phyloP scores from a whole-genome alignment of 2,329 filamentous ascomycete species.

The Cladosporium sp. region DNA sequence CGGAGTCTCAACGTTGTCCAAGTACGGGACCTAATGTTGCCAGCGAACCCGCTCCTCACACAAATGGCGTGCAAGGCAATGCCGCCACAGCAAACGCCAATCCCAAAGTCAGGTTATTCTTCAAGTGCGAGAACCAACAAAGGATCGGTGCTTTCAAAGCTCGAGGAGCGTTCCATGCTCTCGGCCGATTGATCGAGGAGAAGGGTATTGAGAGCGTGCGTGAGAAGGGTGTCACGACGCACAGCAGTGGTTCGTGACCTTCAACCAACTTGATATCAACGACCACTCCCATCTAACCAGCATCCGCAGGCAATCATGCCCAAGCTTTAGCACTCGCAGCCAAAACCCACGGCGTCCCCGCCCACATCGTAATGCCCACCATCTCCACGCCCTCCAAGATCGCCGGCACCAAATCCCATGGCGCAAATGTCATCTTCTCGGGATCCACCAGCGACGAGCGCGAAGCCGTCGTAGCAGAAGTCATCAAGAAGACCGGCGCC shows the following conservation, averaged over 20 bases:
- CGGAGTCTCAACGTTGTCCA: conserved; percentile 49
- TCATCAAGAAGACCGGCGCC: conserved; percentile 71
- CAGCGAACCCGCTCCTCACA: conserved; percentile 19
- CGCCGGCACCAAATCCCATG: conserved; percentile 74
- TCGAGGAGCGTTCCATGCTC: conserved; percentile 83
- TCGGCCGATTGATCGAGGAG: conserved; percentile 67
- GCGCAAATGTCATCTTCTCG: conserved; percentile 74
- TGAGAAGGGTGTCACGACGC: conserved; percentile 75
- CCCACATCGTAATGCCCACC: conserved; percentile 84
- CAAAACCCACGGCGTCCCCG: conserved; percentile 69
- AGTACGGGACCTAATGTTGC: conserved; percentile 14
- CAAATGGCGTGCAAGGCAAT: neutral
- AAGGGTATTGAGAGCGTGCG: conserved; percentile 56
- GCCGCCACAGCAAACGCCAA: conserved; percentile 47
- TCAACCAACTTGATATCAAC: conserved; percentile 18
- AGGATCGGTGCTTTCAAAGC: conserved; percentile 88
- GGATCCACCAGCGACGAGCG: conserved; percentile 77
- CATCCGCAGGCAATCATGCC: conserved; percentile 75
- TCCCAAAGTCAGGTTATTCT: conserved; percentile 73
- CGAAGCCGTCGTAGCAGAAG: conserved; percentile 68
- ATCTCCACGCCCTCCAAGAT: conserved; percentile 84
- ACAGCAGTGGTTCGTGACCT: conserved; percentile 70
- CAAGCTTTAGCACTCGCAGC: conserved; percentile 87
- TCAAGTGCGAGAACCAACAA: conserved; percentile 94
- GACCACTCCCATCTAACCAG: neutral